phyloP scores from a whole-genome alignment of 2,329 filamentous ascomycete species.

The Microsporum audouinii region DNA sequence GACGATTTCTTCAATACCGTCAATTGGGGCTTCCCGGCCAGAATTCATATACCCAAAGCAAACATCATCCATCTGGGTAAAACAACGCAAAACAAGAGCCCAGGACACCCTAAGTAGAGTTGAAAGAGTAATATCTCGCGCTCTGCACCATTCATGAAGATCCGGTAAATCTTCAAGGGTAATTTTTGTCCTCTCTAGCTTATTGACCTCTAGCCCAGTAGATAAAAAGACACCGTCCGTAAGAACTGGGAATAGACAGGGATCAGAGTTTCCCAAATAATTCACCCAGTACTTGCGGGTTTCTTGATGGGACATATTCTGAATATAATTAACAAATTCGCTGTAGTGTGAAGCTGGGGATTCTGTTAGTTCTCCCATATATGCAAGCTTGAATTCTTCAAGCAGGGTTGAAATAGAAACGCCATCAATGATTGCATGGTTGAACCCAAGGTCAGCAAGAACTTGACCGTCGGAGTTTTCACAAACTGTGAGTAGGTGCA shows the following conservation, averaged over 20 bases:
- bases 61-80: conserved; percentile 38
- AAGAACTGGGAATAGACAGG: conserved; percentile 30
- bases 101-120: conserved; percentile 43
- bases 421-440: conserved; percentile 36
- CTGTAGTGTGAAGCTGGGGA: conserved; percentile 27
- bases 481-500: conserved; percentile 29
- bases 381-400: conserved; percentile 29
- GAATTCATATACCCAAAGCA: conserved; percentile 46
- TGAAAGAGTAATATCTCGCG: conserved; percentile 32
- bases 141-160: conserved; percentile 20
- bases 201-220: conserved; percentile 16
- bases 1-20: conserved; percentile 38
- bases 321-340: conserved; percentile 26
- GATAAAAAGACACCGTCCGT: conserved; percentile 14
- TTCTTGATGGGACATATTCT: conserved; percentile 18
- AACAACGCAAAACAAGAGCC: conserved; percentile 40
- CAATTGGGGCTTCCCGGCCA: conserved; percentile 42
- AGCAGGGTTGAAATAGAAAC: conserved; percentile 33
- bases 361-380: conserved; percentile 23
- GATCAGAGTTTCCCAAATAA: conserved; percentile 29
- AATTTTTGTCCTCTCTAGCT: conserved; percentile 13
- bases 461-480: conserved; percentile 21
- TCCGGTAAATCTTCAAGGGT: conserved; percentile 4
- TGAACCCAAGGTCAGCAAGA: conserved; percentile 31
- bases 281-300: conserved; percentile 32